Percentiles rank a stretch among this genome's conserved stretches.
These are phyloP conservation scores for Elsinoe ampelina DNA, from an alignment of 2,329 filamentous ascomycete species.

Conservation along the genomic window DNA sequence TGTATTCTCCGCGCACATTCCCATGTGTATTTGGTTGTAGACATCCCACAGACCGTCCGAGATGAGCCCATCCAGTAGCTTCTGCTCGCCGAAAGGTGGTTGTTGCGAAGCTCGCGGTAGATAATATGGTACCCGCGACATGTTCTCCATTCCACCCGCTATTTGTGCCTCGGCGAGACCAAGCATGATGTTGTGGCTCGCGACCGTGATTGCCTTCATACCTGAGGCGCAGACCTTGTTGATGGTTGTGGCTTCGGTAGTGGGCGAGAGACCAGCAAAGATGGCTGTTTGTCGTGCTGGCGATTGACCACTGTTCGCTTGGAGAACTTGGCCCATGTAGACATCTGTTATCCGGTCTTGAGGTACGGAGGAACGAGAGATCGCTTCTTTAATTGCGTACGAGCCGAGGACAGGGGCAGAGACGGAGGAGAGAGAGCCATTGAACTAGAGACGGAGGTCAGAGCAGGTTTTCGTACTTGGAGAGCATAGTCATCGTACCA, in stretches of 20 bases:
- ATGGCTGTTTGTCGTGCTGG: constrained; percentile 86
- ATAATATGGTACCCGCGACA: constrained; percentile 91
- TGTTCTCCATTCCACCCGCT: constrained; percentile 96
- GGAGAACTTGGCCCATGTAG: constrained; percentile 95
- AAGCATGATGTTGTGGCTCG: constrained; percentile 89
- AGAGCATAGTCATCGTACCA: constrained; percentile 44
- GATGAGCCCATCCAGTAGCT: constrained; percentile 83
- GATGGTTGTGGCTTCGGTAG: constrained; percentile 77
- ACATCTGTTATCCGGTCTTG: constrained; percentile 75
- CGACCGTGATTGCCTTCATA: constrained; percentile 81
- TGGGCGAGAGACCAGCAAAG: constrained; percentile 54
- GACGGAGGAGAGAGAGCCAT: constrained; percentile 77
- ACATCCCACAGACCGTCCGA: constrained; percentile 95
- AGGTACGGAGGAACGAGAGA: constrained; percentile 78
- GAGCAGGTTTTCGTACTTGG: background rate
- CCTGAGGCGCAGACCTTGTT: constrained; percentile 98
- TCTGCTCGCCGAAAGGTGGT: constrained; percentile 77
- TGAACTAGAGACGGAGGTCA: constrained; percentile 56
- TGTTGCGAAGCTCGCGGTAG: constrained; percentile 70
- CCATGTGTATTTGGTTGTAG: constrained; percentile 97
- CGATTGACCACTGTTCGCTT: constrained; percentile 74
- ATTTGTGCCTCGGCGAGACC: constrained; percentile 81
- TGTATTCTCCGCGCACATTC: constrained; percentile 89
- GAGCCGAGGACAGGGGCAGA: constrained; percentile 83
- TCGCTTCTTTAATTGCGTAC: constrained; percentile 80